A percentile compares a stretch with the other conserved stretches of the same genome.
phyloP scores from a whole-genome alignment of 176 grass and related monocot genomes.

The Triticum urartu region DNA sequence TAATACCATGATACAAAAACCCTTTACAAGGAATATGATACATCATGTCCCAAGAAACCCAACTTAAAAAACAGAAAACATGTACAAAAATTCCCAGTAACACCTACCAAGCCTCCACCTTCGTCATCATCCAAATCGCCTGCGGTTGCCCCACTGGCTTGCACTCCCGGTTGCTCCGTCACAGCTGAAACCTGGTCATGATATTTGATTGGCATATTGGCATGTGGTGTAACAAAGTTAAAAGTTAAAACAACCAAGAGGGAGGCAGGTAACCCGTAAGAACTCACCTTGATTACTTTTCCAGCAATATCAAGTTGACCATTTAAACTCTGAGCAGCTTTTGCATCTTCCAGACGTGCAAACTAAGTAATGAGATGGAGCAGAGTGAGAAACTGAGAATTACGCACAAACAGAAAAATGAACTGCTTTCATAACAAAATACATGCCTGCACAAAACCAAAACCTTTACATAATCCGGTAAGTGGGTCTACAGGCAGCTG shows the following conservation, averaged over 20 bases:
- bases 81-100: not conserved
- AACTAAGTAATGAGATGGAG: constrained; percentile 53
- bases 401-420: constrained; percentile 12
- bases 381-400: constrained; percentile 31
- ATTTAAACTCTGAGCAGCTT: constrained; percentile 89
- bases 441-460: constrained; percentile 87
- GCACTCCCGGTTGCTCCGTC: constrained; percentile 75
- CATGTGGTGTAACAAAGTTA: not conserved
- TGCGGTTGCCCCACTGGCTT: constrained; percentile 58
- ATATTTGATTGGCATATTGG: constrained; percentile 16
- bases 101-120: constrained; percentile 89
- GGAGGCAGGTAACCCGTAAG: not conserved
- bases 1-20: not conserved
- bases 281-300: constrained; percentile 85
- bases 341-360: constrained; percentile 90
- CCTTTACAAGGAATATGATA: not conserved
- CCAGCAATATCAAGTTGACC: constrained; percentile 98
- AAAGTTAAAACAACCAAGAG: constrained; percentile 2
- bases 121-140: constrained; percentile 99
- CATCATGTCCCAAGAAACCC: constrained; percentile 5
- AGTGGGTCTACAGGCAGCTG: constrained; percentile 83
- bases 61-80: not conserved
- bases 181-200: constrained; percentile 82
- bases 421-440: constrained; percentile 3
- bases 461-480: constrained; percentile 89